Evolutionary conservation across 495 filamentous ascomycete genomes (phyloP), one percentile per base, ranked within the genome.

Genomic region (Aspergillus asperescens): DNA sequence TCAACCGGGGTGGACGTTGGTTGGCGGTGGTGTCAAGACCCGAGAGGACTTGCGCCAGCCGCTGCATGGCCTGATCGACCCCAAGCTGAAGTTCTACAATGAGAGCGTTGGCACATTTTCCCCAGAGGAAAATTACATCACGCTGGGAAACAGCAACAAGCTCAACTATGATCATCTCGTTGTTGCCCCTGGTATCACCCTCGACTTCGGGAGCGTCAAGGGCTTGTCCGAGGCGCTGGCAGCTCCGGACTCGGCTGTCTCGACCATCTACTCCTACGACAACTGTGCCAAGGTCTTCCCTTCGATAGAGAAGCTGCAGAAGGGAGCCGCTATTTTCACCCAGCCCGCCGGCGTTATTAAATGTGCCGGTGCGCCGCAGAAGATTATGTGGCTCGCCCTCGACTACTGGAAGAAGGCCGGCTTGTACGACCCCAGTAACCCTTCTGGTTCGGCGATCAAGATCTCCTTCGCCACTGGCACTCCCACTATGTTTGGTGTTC

Each of bases 1-100:
- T 68, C 83, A 87, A 64, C 82, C 83, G 2, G 83, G 83, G 48
- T 87, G 83, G 83, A 86, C 83, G 9, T 73, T 87, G 3, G 83
- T 86, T 29, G 82, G 80, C 40, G 81, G 82, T 22, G 83, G 83
- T 12, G 72, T 87, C 38, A 85, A 82, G 60, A 70, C 68, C 34
- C 76, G 80, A 25, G 64, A 81, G 35, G 71, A 78, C 2, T 70
- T 84, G 39, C 75, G 75, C 16, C 68, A 69, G 41, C 80, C 77
- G 5, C 63, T 85, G 32, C 63, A 67, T 10, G 64, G 65, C 46
- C 62, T 85, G 20, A 70, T 85, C 27, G 76, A 84, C 53, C 65
- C 79, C 35, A 82, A 84, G 55, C 71, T 86, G 35, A 80, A 80
- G 56, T 77, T 84, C 61, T 86, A 86, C 68, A 73, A 77, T 57